Evolutionary conservation across 768 basidiomycete genomes (phyloP).

Genomic region (Boletus pseudo-olivaceus): DNA sequence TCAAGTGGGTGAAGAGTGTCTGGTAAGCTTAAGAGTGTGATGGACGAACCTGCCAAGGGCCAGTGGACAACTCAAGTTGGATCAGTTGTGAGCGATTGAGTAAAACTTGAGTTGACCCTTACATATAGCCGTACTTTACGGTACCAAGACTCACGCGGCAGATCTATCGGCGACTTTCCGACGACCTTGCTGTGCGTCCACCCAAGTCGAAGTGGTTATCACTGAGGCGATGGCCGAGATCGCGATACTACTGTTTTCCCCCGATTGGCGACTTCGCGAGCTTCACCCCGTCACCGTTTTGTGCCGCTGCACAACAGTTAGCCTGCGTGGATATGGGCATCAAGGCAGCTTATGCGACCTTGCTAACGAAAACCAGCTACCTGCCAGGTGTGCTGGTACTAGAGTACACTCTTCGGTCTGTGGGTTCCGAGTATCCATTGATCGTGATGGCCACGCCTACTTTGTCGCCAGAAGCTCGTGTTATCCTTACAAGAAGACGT

Average conservation of each 20-base stretch:
- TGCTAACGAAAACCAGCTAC: constrained; percentile 67
- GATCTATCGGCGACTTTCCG: neutral
- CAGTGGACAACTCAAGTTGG: too few relatives aligned
- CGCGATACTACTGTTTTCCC: too few relatives aligned
- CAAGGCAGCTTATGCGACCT: constrained; percentile 66
- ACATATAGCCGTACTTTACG: too few relatives aligned
- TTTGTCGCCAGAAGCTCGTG: constrained; percentile 48
- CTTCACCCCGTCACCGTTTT: neutral
- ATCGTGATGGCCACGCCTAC: constrained; percentile 71
- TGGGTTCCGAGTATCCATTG: constrained; percentile 67
- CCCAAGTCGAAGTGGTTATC: neutral
- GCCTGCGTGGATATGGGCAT: constrained; percentile 27
- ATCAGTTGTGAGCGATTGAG: too few relatives aligned
- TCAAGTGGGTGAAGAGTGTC: too few relatives aligned
- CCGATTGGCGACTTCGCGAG: neutral
- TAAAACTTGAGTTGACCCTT: too few relatives aligned
- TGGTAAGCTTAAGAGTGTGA: too few relatives aligned
- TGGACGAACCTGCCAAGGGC: too few relatives aligned
- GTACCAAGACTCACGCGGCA: too few relatives aligned
- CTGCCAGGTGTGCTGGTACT: constrained; percentile 56
- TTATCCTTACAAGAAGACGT: constrained; percentile 47
- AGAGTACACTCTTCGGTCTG: constrained; percentile 47
- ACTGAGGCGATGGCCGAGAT: neutral
- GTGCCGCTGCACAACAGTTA: neutral
- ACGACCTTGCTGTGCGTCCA: neutral